These are phyloP conservation scores for Citeromyces nyonsensis DNA, from an alignment of 805 yeast genomes.

Conservation along the genomic window DNA sequence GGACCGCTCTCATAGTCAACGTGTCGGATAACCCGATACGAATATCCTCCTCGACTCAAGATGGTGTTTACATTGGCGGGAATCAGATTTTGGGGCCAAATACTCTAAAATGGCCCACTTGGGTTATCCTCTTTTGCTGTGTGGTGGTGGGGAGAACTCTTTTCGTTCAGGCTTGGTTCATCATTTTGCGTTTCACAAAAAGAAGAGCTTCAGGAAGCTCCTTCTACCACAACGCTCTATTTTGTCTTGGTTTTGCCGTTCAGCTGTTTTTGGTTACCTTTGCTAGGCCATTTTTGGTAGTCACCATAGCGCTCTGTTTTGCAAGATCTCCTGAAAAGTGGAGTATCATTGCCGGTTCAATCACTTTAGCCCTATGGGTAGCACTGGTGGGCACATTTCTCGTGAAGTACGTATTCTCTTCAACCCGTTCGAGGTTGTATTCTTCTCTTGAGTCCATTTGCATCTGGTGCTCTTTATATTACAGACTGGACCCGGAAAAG, in stretches of 20 bases:
- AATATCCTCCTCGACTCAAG: slow-evolving; percentile 5
- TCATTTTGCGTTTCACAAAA: slow-evolving; percentile 2
- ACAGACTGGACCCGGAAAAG: slow-evolving; percentile 23
- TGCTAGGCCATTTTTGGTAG: slow-evolving; percentile 26
- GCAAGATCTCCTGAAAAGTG: slow-evolving; percentile 5
- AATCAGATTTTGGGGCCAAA: slow-evolving; percentile 13
- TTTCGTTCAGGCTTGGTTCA: slow-evolving; percentile 3
- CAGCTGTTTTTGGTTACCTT: slow-evolving; percentile 17
- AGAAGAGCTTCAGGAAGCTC: neutral
- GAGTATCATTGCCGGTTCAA: neutral
- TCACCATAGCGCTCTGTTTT: slow-evolving; percentile 13
- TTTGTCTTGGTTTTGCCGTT: slow-evolving; percentile 2
- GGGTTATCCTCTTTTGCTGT: slow-evolving; percentile 16
- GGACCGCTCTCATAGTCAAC: slow-evolving; percentile 35
- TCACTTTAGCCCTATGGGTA: slow-evolving; percentile 3
- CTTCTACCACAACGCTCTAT: neutral
- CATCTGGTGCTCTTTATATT: slow-evolving; percentile 28
- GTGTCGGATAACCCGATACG: slow-evolving; percentile 2
- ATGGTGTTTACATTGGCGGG: slow-evolving; percentile 21
- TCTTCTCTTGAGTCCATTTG: slow-evolving; percentile 29
- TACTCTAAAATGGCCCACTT: neutral
- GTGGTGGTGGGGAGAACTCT: slow-evolving; percentile 13
- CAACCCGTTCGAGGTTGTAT: slow-evolving; percentile 17
- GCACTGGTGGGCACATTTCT: slow-evolving; percentile 17
- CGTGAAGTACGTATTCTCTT: slow-evolving; percentile 13